These are phyloP conservation scores for Pseudogymnoascus sp. DNA, from an alignment of 2,329 filamentous ascomycete genomes.

Conservation along the genomic window DNA sequence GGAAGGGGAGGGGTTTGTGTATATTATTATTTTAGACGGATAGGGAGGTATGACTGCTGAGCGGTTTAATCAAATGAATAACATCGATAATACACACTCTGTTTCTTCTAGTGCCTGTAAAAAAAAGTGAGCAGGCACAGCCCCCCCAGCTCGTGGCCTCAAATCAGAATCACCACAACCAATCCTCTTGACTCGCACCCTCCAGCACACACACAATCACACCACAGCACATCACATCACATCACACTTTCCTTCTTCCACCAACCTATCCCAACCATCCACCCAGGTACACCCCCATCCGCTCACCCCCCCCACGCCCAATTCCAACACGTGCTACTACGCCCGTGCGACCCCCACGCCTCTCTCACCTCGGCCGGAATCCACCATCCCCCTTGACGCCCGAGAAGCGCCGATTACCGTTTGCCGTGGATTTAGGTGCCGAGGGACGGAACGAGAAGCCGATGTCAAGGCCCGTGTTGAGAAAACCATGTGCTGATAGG, in stretches of 20 bases:
- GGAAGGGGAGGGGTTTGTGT: neutral
- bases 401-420: neutral
- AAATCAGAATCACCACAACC: neutral
- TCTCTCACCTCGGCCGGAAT: neutral
- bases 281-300: neutral
- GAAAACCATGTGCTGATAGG: neutral
- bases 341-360: neutral
- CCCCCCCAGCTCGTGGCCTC: neutral
- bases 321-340: neutral
- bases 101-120: neutral
- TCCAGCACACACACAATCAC: neutral
- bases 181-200: neutral
- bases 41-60: neutral
- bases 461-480: neutral
- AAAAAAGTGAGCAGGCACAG: neutral
- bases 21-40: constrained; percentile 1
- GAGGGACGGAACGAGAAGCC: neutral
- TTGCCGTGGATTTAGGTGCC: too few species aligned
- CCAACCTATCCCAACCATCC: neutral
- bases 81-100: neutral
- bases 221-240: too few species aligned
- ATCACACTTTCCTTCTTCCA: neutral
- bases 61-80: neutral
- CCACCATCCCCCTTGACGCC: neutral
- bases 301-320: neutral